Conservation (phyloP, 305 asterid genomes). For the Fraxinus latifolia region DNA sequence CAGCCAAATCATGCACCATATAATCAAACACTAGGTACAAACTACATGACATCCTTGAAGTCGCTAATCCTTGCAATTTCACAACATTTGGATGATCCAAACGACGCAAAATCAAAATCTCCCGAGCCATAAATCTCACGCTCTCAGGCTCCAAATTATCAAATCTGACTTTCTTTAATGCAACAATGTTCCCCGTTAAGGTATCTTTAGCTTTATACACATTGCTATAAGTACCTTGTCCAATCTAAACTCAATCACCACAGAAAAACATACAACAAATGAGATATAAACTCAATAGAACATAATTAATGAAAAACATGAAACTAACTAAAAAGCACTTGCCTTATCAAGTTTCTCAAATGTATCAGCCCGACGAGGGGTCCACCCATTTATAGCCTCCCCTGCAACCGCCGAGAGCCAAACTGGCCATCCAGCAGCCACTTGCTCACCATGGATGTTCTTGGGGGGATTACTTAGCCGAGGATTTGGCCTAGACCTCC, state of each 20-base stretch:
- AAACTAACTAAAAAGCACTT: constrained; percentile 23
- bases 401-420: constrained; percentile 93
- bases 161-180: constrained; percentile 78
- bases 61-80: constrained; percentile 68
- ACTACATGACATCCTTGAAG: constrained; percentile 88
- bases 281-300: constrained; percentile 17
- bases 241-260: constrained; percentile 54
- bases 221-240: constrained; percentile 92
- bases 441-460: constrained; percentile 84
- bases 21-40: constrained; percentile 76
- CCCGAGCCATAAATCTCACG: constrained; percentile 92
- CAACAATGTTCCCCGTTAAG: constrained; percentile 64
- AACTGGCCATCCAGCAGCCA: constrained; percentile 93
- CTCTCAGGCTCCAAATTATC: constrained; percentile 94
- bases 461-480: constrained; percentile 77
- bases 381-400: constrained; percentile 89
- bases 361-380: constrained; percentile 83
- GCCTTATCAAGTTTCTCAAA: constrained; percentile 85
- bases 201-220: constrained; percentile 85
- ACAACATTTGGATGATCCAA: constrained; percentile 91
- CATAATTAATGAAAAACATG: constrained; percentile 9
- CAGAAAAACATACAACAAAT: constrained; percentile 16
- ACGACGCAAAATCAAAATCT: constrained; percentile 77
- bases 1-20: constrained; percentile 92
- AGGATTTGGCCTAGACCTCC: constrained; percentile 76